Evolutionary conservation across 805 yeast genomes (phyloP), one percentile per base, ranked within the genome.

Genomic region (Sugiyamaella marilandica): DNA sequence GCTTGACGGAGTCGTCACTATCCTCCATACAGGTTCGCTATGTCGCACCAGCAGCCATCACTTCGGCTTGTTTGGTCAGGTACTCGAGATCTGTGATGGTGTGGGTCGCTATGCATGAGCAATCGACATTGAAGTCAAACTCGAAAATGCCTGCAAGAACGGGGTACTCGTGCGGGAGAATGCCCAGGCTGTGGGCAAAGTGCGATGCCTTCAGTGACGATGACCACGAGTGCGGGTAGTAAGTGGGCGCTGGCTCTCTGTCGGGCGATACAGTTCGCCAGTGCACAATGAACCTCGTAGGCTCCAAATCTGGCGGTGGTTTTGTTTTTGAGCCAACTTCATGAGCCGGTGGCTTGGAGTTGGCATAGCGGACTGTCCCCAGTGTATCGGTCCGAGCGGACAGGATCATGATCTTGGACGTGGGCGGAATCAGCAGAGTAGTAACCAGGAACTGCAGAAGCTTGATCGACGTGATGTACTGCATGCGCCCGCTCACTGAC

Each of bases 91-190:
- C 62, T n/a, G 66, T 60, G 41, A 68, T 57, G 8, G 66, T 59
- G 43, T 68, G 69, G 33, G 58, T 57, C 19, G 56, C 39, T 13
- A 68, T 57, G 10, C 35, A 33, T n/a, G 55, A 52, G 59, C 70
- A 65, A 21, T 53, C 55, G 5, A 47, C 31, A 41, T 53, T 60
- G 49, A 68, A 63, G 26, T 62, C 65, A 46, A 68, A 68, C 59
- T 67, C 70, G 49, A 68, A 68, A 34, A 65, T 59, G n/a, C 72
- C 72, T 11, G 67, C 65, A 24, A 68, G 55, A 16, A 67, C 65
- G 2, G 70, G 70, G 55, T 61, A 65, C 57, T 67, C 71, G 37
- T 62, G 62, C 1, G 70, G 69, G n/a, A 61, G 54, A 35, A 67
- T 54, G 11, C 62, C 64, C 36, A 67, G 55, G 37, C 57, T 53